These are phyloP conservation scores for Cyclostephanos tholiformis DNA, from an alignment of 108 stramenopile species.

Conservation along the genomic window DNA sequence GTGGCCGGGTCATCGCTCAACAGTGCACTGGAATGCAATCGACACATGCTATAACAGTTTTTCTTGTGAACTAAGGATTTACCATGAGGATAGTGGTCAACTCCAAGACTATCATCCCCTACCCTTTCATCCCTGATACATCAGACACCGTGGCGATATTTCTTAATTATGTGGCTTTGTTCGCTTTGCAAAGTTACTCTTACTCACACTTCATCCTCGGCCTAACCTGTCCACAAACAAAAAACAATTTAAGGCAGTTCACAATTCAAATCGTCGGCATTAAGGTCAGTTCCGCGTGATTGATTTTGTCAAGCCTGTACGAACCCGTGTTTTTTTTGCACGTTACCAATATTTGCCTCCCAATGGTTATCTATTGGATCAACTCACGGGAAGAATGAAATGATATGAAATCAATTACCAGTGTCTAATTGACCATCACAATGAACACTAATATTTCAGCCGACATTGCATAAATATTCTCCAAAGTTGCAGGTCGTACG, in stretches of 20 bases:
- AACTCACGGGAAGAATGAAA: conserved; percentile 39
- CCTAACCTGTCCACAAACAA: not conserved
- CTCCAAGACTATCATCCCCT: conserved; percentile 8
- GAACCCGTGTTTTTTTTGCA: conserved; percentile 43
- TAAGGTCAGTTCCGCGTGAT: not conserved
- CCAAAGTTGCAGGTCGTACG: not conserved
- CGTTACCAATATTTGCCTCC: conserved; percentile 43
- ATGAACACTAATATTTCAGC: conserved; percentile 30
- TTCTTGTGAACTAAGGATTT: conserved; percentile 26
- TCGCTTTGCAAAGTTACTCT: not conserved
- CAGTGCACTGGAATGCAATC: conserved; percentile 56
- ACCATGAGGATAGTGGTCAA: conserved; percentile 5
- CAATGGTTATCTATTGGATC: conserved; percentile 42
- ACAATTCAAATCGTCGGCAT: not conserved
- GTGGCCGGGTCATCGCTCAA: conserved; percentile 58
- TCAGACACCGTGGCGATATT: not conserved
- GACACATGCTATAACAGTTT: conserved; percentile 37
- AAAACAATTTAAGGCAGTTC: not conserved
- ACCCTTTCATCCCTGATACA: conserved; percentile 31
- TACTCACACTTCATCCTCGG: not conserved
- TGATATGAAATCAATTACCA: conserved; percentile 14
- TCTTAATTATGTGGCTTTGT: not conserved
- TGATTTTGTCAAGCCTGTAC: not conserved
- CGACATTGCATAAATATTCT: conserved; percentile 6
- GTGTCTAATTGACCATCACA: not conserved